Evolutionary conservation across 495 filamentous ascomycete genomes (phyloP), one percentile per base, ranked within the genome.

Genomic region (Penicillium nucicola): DNA sequence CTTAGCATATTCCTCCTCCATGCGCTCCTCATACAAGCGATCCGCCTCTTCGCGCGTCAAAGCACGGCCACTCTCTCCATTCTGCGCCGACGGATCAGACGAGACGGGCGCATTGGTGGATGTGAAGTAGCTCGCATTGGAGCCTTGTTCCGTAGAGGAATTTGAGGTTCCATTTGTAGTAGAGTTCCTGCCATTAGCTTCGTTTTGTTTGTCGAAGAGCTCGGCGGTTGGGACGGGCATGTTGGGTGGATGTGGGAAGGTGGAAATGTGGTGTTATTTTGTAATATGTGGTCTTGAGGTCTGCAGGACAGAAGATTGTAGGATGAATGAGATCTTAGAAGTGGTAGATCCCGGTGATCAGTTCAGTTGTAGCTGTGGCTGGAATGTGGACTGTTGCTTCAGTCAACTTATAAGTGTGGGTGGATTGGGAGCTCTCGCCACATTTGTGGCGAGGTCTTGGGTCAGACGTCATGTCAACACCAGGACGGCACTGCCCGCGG

Each of bases 1-100:
- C 75, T 88, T 88, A n/a, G 86, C 84, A 62, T 89, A 88, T 66
- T 89, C 85, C 34, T 88, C 86, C 72, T 87, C 83, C 53, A 87
- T 88, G n/a, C 77, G 69, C 69, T 88, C 84, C 60, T 86, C 81
- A 43, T 88, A 89, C 13, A 78, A 48, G 19, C 71, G 71, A 50
- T 86, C 84, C 2, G 80, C 83, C 58, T 83, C 81, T 46, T 79
- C 76, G 53, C 65, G 67, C 38, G 62, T 76, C 58, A 77, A 36
- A 7, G 60, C 42, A n/a, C 55, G 59, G 20, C 67, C 55, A 17
- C 58, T 41, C 7, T 56, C 56, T 10, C 54, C 17, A 37, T 50
- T 50, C 34, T 52, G 53, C 19, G 43, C 19, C 2, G 46, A 38
- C n/a, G 48, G 60, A 6, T 51, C 50, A 10, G 57, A 58, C 17